Conservation (phyloP, 441 rosid species). For the Breynia disticha region DNA sequence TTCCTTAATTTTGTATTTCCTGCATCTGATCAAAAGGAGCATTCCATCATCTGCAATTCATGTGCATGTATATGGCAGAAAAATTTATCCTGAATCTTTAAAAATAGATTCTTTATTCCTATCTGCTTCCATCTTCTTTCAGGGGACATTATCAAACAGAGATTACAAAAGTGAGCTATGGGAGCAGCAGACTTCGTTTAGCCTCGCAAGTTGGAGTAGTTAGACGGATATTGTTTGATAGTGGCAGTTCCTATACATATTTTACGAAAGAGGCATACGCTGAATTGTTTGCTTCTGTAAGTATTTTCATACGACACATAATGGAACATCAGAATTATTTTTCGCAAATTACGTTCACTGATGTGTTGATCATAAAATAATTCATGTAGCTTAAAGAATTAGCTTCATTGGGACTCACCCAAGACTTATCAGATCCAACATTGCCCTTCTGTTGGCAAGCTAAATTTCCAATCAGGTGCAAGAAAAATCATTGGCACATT, state of each 20-base stretch:
- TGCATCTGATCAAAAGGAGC: background rate
- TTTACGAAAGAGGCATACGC: conserved; percentile 62
- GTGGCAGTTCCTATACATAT: conserved; percentile 91
- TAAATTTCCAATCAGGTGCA: conserved; percentile 48
- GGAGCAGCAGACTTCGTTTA: conserved; percentile 42
- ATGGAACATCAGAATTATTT: background rate
- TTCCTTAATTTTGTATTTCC: conserved; percentile 2
- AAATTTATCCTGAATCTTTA: too few relatives aligned
- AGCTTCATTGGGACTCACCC: conserved; percentile 33
- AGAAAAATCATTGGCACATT: background rate
- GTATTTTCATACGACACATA: conserved; percentile 13
- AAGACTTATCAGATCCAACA: conserved; percentile 49
- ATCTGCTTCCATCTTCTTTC: conserved; percentile 10
- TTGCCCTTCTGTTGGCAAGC: conserved; percentile 74
- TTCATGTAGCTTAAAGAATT: conserved; percentile 54
- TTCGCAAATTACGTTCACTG: background rate
- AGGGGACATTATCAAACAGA: conserved; percentile 54
- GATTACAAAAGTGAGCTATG: conserved; percentile 55
- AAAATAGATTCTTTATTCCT: conserved; percentile 1
- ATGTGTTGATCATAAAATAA: conserved; percentile 1
- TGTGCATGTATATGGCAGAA: background rate
- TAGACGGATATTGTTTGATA: conserved; percentile 53
- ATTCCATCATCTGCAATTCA: background rate
- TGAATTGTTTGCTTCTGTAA: conserved; percentile 60
- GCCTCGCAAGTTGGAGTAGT: conserved; percentile 29